Evolutionary conservation across 192 early-diverging fungal species (phyloP).

Genomic region (Gaertneriomyces sp.): DNA sequence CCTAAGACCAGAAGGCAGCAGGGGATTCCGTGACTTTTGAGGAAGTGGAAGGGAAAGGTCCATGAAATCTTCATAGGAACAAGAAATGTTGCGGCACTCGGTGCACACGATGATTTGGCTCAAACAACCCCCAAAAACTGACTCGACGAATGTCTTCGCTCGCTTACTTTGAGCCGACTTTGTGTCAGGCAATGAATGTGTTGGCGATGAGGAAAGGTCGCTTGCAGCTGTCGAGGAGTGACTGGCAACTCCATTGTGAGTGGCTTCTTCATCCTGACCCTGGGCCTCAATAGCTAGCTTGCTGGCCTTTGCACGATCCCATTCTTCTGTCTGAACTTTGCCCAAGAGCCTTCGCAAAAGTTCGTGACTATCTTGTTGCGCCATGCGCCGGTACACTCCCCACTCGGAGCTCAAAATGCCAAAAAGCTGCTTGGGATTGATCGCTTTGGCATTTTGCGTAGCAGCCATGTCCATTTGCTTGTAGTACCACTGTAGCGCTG

Average conservation of each 20-base stretch:
- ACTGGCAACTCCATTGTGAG: background rate
- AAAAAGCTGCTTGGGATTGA: constrained; percentile 58
- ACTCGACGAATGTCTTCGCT: constrained; percentile 15
- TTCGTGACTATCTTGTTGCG: constrained; percentile 73
- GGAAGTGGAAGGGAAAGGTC: constrained; percentile 48
- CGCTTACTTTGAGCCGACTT: constrained; percentile 23
- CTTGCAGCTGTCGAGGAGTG: background rate
- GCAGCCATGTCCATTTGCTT: background rate
- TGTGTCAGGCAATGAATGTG: background rate
- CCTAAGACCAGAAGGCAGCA: no score
- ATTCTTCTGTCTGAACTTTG: constrained; percentile 56
- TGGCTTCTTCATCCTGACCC: constrained; percentile 14
- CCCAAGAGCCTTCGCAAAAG: constrained; percentile 64
- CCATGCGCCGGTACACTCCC: constrained; percentile 52
- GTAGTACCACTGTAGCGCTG: constrained; percentile 3
- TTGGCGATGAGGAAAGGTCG: background rate
- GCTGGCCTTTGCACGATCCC: background rate
- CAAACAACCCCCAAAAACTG: constrained; percentile 64
- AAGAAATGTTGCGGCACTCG: constrained; percentile 52
- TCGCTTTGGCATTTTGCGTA: constrained; percentile 6
- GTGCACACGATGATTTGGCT: constrained; percentile 67
- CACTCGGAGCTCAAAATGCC: constrained; percentile 53
- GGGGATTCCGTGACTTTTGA: background rate
- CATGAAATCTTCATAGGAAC: constrained; percentile 60
- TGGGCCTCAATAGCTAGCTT: background rate